phyloP scores from a whole-genome alignment of 805 yeast genomes.

The Candida coleopterorum region DNA sequence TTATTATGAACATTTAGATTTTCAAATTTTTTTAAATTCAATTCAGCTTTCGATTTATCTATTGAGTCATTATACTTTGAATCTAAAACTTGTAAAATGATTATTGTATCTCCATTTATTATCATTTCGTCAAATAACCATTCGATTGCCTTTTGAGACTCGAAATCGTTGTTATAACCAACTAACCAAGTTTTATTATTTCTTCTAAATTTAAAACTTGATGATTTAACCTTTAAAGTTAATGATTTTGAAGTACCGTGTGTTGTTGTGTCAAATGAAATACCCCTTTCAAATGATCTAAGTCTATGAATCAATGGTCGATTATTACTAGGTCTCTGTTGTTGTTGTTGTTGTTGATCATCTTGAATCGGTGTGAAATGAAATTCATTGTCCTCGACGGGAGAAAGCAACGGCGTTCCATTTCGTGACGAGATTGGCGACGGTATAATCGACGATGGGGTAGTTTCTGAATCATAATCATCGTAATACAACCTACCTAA shows the following conservation, averaged over 20 bases:
- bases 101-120: conserved; percentile 39
- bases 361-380: conserved; percentile 11
- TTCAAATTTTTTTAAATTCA: conserved; percentile 26
- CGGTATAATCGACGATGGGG: background rate
- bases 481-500: conserved; percentile 40
- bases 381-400: conserved; percentile 9
- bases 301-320: conserved; percentile 13
- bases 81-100: conserved; percentile 38
- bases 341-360: conserved; percentile 7
- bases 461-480: conserved; percentile 36
- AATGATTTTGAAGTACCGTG: conserved; percentile 29
- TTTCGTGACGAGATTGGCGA: conserved; percentile 8
- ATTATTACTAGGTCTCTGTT: conserved; percentile 6
- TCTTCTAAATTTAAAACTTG: conserved; percentile 39
- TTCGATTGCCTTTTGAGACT: conserved; percentile 36
- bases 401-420: conserved; percentile 12
- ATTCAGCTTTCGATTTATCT: conserved; percentile 26
- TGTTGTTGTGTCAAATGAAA: conserved; percentile 36
- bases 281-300: conserved; percentile 32
- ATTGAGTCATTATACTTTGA: conserved; percentile 25
- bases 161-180: conserved; percentile 35
- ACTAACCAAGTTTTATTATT: conserved; percentile 39
- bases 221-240: conserved; percentile 38
- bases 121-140: conserved; percentile 44
- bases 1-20: conserved; percentile 28